These are phyloP conservation scores for Zygnema circumcarinatum DNA, from an alignment of 139 green algal species.

Conservation along the genomic window DNA sequence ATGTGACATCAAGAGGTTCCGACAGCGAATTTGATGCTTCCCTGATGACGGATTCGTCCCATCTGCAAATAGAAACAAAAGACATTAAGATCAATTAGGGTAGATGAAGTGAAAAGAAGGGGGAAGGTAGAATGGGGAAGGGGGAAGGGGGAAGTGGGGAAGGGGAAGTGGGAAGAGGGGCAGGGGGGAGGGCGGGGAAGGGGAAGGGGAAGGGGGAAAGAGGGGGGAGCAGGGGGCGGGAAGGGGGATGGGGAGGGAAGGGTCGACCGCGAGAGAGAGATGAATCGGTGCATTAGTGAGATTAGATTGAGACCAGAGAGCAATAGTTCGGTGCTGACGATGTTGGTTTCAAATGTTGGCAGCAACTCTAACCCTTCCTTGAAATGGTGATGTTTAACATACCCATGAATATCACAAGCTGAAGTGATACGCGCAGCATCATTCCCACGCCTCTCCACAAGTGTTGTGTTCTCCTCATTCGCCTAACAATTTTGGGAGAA, in stretches of 20 bases:
- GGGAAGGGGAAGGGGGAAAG: no score
- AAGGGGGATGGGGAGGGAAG: not conserved
- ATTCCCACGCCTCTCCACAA: slow-evolving; percentile 26
- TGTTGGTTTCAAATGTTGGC: no score
- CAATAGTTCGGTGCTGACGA: no score
- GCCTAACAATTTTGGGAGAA: not conserved
- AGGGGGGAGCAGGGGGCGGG: no score
- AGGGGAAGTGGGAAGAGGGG: no score
- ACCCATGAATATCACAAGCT: slow-evolving; percentile 24
- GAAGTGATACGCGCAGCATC: slow-evolving; percentile 21
- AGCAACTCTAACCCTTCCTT: no score
- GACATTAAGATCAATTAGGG: not conserved
- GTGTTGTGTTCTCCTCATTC: slow-evolving; percentile 5
- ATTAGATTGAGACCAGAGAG: no score
- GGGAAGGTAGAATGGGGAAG: not conserved
- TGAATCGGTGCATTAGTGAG: no score
- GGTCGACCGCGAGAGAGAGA: no score
- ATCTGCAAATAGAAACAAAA: slow-evolving; percentile 17
- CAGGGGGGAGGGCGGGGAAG: no score
- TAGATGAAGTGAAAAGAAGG: not conserved
- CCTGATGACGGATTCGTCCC: not conserved
- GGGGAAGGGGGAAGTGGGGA: no score
- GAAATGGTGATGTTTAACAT: no score
- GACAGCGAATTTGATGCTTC: slow-evolving; percentile 7
- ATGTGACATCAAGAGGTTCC: slow-evolving; percentile 13